Conservation (phyloP, 148 eudicot species). For the Simmondsia chinensis region DNA sequence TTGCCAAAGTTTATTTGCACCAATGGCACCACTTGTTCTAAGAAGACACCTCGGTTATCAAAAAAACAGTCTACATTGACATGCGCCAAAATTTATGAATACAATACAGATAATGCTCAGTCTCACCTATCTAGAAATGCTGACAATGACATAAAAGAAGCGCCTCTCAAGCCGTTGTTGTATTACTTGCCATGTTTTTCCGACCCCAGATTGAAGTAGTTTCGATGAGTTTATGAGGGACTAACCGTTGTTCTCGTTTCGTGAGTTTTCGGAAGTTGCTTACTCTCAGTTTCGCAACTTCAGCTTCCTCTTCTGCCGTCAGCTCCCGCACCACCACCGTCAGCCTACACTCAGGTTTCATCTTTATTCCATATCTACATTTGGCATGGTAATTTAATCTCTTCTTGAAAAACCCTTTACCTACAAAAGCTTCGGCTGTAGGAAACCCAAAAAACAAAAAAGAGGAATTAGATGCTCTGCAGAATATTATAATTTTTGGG, state of each 20-base stretch:
- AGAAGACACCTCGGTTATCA: too few relatives aligned
- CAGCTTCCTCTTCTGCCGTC: slow-evolving; percentile 74
- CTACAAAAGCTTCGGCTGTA: slow-evolving; percentile 93
- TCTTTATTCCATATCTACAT: slow-evolving; percentile 54
- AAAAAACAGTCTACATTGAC: too few relatives aligned
- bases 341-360: slow-evolving; percentile 77
- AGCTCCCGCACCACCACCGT: slow-evolving; percentile 85
- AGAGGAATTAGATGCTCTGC: too few relatives aligned
- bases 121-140: too few relatives aligned
- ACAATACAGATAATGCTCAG: too few relatives aligned
- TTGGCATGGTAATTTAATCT: slow-evolving; percentile 55
- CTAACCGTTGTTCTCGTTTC: slow-evolving; percentile 56
- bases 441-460: neutral
- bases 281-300: slow-evolving; percentile 71
- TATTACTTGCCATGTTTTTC: slow-evolving; percentile 30
- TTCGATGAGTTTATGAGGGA: slow-evolving; percentile 89
- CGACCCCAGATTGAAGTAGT: slow-evolving; percentile 78
- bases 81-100: too few relatives aligned
- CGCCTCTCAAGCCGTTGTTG: slow-evolving; percentile 22
- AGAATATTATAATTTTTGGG: neutral
- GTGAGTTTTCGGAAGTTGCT: slow-evolving; percentile 60
- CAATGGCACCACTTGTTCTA: too few relatives aligned
- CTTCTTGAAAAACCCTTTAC: slow-evolving; percentile 62
- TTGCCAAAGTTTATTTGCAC: too few relatives aligned
- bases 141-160: neutral